phyloP scores from a whole-genome alignment of 2,329 filamentous ascomycete species.

The Clonostachys rhizophaga region DNA sequence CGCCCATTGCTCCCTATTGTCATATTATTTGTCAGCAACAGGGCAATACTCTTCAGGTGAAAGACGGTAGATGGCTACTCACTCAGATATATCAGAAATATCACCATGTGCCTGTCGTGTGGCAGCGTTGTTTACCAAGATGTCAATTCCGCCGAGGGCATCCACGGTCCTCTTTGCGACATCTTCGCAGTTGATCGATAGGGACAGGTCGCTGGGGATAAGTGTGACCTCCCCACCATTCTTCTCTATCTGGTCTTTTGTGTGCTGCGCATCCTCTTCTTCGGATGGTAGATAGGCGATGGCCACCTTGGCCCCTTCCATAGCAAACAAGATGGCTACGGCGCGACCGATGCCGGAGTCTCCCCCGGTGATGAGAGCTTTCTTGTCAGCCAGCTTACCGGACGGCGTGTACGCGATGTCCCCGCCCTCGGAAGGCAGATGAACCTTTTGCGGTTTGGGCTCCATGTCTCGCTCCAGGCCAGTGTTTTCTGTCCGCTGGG shows the following conservation, averaged over 20 bases:
- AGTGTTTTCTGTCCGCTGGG: not conserved
- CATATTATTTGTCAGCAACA: not conserved
- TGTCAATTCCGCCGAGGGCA: not conserved
- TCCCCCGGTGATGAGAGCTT: constrained; percentile 50
- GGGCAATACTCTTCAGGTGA: too few species aligned
- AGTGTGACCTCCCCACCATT: not conserved
- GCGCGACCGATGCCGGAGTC: constrained; percentile 25
- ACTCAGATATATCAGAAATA: not conserved
- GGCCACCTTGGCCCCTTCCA: constrained; percentile 51
- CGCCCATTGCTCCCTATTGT: not conserved
- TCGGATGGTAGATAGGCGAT: constrained; percentile 53
- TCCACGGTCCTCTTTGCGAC: not conserved
- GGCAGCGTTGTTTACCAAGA: not conserved
- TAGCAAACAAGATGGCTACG: constrained; percentile 48
- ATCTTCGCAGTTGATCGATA: not conserved
- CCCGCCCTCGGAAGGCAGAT: not conserved
- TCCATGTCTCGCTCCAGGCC: not conserved
- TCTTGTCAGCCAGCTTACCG: constrained; percentile 42
- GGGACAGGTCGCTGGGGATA: not conserved
- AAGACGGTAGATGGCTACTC: not conserved
- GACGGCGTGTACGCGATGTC: constrained; percentile 8
- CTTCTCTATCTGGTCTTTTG: constrained; percentile 44
- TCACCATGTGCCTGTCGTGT: not conserved
- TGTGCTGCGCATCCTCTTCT: constrained; percentile 48
- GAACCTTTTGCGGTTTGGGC: not conserved